Evolutionary conservation across 2,329 filamentous ascomycete species (phyloP).

Genomic region (Phyllosticta citrichinensis): DNA sequence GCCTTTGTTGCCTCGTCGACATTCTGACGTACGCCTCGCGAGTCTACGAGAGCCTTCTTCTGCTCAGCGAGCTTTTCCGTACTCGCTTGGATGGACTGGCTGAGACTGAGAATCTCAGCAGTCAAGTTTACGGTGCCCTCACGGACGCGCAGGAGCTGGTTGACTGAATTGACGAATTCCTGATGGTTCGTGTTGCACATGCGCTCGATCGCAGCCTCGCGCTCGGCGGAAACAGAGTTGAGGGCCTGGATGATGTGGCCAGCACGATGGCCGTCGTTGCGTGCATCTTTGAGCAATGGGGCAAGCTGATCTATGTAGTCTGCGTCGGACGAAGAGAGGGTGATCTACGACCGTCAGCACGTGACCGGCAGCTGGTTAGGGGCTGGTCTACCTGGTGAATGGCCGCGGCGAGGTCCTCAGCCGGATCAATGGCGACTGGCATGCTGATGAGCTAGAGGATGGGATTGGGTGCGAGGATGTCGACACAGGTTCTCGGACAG

Average conservation of each 20-base stretch:
- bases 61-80: constrained; percentile 90
- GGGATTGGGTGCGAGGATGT: neutral
- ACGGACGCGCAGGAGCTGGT: constrained; percentile 82
- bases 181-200: constrained; percentile 95
- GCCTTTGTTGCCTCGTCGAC: constrained; percentile 88
- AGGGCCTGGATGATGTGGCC: constrained; percentile 67
- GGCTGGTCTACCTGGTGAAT: constrained; percentile 38
- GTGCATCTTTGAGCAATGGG: constrained; percentile 84
- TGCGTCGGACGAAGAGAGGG: constrained; percentile 78
- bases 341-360: constrained; percentile 52
- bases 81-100: constrained; percentile 88
- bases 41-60: constrained; percentile 90
- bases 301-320: constrained; percentile 96
- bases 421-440: constrained; percentile 31
- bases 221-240: constrained; percentile 71
- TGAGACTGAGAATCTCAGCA: constrained; percentile 81
- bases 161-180: constrained; percentile 88
- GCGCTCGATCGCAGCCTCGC: constrained; percentile 83
- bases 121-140: constrained; percentile 85
- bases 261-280: constrained; percentile 57
- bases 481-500: neutral
- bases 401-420: constrained; percentile 38
- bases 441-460: constrained; percentile 13
- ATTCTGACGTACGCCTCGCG: constrained; percentile 83
- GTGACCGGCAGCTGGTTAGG: constrained; percentile 8